These are phyloP conservation scores for Syncephalastrum monosporum DNA, from an alignment of 371 early-diverging fungal species.

Conservation along the genomic window DNA sequence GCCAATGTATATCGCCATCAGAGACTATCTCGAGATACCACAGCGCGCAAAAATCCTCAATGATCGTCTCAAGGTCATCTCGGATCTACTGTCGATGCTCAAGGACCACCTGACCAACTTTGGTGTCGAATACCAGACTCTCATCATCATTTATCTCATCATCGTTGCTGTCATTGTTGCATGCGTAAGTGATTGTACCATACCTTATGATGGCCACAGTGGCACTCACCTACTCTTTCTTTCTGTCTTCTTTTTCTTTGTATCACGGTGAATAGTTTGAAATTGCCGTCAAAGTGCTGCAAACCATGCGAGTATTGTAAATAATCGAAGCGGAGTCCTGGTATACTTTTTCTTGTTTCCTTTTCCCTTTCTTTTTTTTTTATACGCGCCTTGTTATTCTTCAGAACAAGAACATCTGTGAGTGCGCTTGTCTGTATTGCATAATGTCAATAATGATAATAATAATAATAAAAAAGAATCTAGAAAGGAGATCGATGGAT, in stretches of 20 bases:
- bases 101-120: slow-evolving; percentile 70
- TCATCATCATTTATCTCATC: slow-evolving; percentile 68
- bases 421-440: no score
- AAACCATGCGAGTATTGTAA: slow-evolving; percentile 36
- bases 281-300: slow-evolving; percentile 49
- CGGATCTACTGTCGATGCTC: slow-evolving; percentile 82
- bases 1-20: slow-evolving; percentile 51
- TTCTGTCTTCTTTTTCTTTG: background rate
- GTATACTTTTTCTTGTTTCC: no score
- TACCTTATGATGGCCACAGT: no score
- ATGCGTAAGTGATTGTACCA: slow-evolving; percentile 42
- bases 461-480: no score
- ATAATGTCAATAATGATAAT: no score
- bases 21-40: slow-evolving; percentile 75
- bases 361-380: no score
- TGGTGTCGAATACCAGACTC: slow-evolving; percentile 63
- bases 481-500: no score
- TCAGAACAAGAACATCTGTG: no score
- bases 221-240: no score
- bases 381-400: no score
- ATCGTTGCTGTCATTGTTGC: slow-evolving; percentile 62
- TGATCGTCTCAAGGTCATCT: slow-evolving; percentile 77
- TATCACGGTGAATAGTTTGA: slow-evolving; percentile 35
- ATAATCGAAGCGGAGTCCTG: background rate
- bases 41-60: slow-evolving; percentile 84